phyloP scores from a whole-genome alignment of 2,329 filamentous ascomycete species.

The Tolypocladium endophyticum region DNA sequence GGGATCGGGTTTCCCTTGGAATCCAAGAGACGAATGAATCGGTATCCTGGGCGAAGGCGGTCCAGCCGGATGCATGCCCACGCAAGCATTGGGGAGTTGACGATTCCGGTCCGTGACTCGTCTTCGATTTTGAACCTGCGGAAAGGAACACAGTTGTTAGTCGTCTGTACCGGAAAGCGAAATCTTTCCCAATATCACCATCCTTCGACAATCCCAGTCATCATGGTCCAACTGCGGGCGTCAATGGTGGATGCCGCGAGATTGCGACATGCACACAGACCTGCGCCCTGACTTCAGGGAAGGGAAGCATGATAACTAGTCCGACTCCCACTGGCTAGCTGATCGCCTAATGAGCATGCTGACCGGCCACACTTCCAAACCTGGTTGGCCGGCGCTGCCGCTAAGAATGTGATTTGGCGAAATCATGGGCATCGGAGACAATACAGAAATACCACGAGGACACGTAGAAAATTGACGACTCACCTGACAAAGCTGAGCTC shows the following conservation, averaged over 20 bases:
- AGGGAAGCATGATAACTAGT: background rate
- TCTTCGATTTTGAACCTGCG: slow-evolving; percentile 45
- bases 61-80: slow-evolving; percentile 53
- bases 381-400: background rate
- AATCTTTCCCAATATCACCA: background rate
- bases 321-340: background rate
- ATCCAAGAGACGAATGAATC: slow-evolving; percentile 41
- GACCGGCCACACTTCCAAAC: background rate
- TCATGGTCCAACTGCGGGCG: background rate
- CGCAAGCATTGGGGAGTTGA: slow-evolving; percentile 29
- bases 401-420: background rate
- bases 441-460: background rate
- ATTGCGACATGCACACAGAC: background rate
- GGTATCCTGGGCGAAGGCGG: slow-evolving; percentile 43
- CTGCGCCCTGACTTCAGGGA: background rate
- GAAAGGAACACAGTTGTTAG: background rate
- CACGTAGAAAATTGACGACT: slow-evolving; percentile 17
- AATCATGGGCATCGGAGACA: background rate
- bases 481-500: slow-evolving; percentile 65
- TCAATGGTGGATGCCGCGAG: background rate
- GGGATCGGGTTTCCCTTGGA: slow-evolving; percentile 30
- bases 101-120: slow-evolving; percentile 27
- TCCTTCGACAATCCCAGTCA: background rate
- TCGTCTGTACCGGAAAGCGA: background rate
- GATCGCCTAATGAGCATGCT: background rate